Evolutionary conservation across 345 rosid genomes (phyloP), one percentile per base, ranked within the genome.

Genomic region (Moringa oleifera): DNA sequence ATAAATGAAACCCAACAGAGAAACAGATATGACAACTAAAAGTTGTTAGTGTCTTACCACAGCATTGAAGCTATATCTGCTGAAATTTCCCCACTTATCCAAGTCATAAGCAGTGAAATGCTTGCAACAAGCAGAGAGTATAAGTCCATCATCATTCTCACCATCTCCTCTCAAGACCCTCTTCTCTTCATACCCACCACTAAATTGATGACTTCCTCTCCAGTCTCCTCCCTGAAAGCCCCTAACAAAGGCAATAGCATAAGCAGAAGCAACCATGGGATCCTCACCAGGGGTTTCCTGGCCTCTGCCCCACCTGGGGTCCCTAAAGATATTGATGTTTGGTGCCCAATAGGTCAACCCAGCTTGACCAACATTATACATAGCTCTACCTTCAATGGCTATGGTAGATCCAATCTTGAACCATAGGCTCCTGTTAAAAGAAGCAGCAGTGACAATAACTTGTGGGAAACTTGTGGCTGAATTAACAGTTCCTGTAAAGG

Each of bases 281-380:
- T 93, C 98, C 63, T 93, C 98, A 1, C 98, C 96, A 1, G 96
- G 94, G 73, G 90, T 90, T 75, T 93, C 97, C 68, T 93, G 98
- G 58, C 97, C 97, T 69, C 98, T 84, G 0, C 98, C 97, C 98
- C 98, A 89, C 57, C 98, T 86, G 25, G 96, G 98, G 57, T 93
- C 97, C 74, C 96, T 79, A 60, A 87, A 93, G 60, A 93, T 76
- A 41, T 90, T 93, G 41, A 93, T 70, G 71, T 84, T 88, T 0
- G 98, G 98, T 7, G 97, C 98, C 98, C 98, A 87, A 64, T 76
- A 89, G 0, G 96, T 87, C 83, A 93, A 73, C 75, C 96, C 96
- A 54, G 96, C 91, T 71, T 89, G 97, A 4, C 97, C 94, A 24
- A 61, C 77, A 28, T 87, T 89, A 59, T 90, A 82, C 96, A 93